A percentile compares a stretch with the other conserved stretches of the same genome.
phyloP scores from a whole-genome alignment of 192 early-diverging fungal genomes.

The Jimgerdemannia lactiflua region DNA sequence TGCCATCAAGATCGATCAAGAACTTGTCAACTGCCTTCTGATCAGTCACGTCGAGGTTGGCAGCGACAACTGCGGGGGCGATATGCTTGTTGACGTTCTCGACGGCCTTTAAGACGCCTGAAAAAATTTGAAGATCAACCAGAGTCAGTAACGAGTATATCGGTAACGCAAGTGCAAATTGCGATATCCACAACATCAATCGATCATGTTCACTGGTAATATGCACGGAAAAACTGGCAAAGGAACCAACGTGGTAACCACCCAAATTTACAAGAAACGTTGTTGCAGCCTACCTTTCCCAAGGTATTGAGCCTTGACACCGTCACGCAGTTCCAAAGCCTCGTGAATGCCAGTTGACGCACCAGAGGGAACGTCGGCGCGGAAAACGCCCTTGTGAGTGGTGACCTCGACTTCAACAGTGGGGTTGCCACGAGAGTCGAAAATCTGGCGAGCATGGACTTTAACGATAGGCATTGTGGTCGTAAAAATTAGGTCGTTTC shows the following conservation, averaged over 20 bases:
- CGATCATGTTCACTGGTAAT: background rate
- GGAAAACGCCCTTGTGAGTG: conserved; percentile 93
- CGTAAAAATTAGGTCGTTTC: too few species aligned
- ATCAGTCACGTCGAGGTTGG: conserved; percentile 80
- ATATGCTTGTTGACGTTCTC: conserved; percentile 89
- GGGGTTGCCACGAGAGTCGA: conserved; percentile 99
- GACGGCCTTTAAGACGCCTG: conserved; percentile 89
- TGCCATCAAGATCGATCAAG: conserved; percentile 90
- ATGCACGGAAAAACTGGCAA: background rate
- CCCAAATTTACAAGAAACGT: too few species aligned
- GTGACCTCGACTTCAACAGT: conserved; percentile 98
- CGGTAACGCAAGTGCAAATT: background rate
- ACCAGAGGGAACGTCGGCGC: conserved; percentile 96
- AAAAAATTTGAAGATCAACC: background rate
- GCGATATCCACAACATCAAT: background rate
- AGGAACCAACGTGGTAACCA: background rate
- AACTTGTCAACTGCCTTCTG: conserved; percentile 91
- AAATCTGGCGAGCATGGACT: conserved; percentile 94
- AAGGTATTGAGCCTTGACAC: conserved; percentile 77
- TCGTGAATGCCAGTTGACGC: conserved; percentile 99
- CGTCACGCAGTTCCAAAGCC: conserved; percentile 97
- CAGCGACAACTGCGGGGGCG: conserved; percentile 77
- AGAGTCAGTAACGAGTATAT: background rate
- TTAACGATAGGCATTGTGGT: conserved; percentile 64
- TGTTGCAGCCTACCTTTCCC: conserved; percentile 80